Percentiles rank a stretch among this genome's conserved stretches.
Evolutionary conservation across 176 grass and related monocot genomes (phyloP).

Genomic region (Thalia dealbata): DNA sequence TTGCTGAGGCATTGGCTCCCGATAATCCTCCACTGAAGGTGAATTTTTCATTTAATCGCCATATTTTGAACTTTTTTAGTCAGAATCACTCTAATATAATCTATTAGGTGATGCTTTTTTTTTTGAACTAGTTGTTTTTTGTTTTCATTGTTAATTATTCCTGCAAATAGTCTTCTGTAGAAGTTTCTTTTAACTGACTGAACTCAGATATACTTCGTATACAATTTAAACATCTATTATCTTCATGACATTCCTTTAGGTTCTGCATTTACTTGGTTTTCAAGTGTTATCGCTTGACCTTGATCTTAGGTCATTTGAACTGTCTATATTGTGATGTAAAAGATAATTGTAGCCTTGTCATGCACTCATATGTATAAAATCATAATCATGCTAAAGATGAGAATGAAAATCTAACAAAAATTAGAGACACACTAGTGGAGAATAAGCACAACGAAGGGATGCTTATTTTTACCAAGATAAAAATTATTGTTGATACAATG

Average conservation of each 20-base stretch:
- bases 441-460: background rate
- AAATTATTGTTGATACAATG: background rate
- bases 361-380: background rate
- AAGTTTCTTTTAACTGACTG: background rate
- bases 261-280: background rate
- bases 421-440: background rate
- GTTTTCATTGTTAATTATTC: background rate
- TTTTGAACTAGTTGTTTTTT: background rate
- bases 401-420: background rate
- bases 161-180: background rate
- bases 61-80: too few relatives aligned
- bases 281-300: background rate
- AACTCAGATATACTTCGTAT: background rate
- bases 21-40: slow-evolving; percentile 94
- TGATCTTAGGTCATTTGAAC: background rate
- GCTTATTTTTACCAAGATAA: background rate
- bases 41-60: slow-evolving; percentile 7
- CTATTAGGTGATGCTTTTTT: background rate
- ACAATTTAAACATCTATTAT: background rate
- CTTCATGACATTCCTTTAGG: background rate
- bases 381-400: background rate
- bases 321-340: background rate
- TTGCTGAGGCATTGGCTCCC: slow-evolving; percentile 89
- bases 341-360: background rate
- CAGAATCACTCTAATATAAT: too few relatives aligned